A percentile compares a stretch with the other conserved stretches of the same genome.
Conservation (phyloP, 306 rosid genomes). For the Rosa chinensis region DNA sequence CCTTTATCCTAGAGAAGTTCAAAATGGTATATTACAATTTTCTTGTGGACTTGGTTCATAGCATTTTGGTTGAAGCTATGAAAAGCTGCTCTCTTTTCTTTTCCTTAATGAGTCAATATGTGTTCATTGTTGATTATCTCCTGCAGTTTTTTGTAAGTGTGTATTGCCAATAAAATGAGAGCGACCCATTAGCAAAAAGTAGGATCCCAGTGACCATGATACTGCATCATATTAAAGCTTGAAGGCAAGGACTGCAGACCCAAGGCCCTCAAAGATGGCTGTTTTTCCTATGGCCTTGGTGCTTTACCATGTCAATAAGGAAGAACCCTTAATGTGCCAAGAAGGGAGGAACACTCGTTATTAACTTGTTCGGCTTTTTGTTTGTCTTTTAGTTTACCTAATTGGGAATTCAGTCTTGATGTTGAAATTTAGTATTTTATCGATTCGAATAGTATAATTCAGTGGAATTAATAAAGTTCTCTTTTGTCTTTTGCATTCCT, state of each 20-base stretch:
- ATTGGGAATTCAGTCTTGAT: not conserved
- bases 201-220: not conserved
- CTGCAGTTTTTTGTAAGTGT: not conserved
- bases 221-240: not conserved
- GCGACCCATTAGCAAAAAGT: not conserved
- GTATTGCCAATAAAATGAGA: not conserved
- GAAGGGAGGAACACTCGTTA: not conserved
- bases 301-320: not conserved
- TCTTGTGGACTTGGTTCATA: not conserved
- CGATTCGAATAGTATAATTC: not conserved
- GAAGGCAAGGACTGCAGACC: not conserved
- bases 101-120: not conserved
- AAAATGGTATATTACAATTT: not conserved
- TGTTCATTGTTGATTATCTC: not conserved
- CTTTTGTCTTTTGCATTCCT: not conserved
- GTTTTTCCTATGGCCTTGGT: not conserved
- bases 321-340: constrained; percentile 4
- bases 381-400: not conserved
- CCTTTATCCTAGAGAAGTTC: not conserved
- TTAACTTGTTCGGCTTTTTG: not conserved
- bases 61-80: not conserved
- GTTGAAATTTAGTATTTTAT: not conserved
- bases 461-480: not conserved
- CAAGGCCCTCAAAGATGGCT: not conserved
- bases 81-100: not conserved